Evolutionary conservation across 179 eudicot species (phyloP).

Genomic region (Beta macrorhiza): DNA sequence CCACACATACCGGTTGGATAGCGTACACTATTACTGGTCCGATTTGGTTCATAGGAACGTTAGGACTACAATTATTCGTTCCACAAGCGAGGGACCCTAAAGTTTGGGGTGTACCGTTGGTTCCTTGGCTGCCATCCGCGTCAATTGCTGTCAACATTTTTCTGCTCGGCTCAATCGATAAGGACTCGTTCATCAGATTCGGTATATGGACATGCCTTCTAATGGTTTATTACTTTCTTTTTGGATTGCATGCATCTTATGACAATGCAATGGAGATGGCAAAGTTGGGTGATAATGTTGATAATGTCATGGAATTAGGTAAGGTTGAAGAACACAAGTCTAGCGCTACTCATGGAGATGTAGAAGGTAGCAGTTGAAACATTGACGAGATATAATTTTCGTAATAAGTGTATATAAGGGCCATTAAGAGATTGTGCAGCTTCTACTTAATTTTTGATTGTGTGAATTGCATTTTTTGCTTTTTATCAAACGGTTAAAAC

Average conservation of each 20-base stretch:
- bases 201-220: constrained; percentile 50
- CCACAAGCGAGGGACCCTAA: constrained; percentile 56
- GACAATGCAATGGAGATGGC: constrained; percentile 49
- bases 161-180: constrained; percentile 68
- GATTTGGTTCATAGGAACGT: constrained; percentile 52
- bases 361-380: neutral
- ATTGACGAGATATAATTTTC: neutral
- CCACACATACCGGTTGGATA: constrained; percentile 41
- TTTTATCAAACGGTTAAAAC: too few species aligned
- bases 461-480: too few species aligned
- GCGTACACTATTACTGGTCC: constrained; percentile 47
- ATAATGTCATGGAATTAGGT: constrained; percentile 18
- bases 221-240: constrained; percentile 48
- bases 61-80: constrained; percentile 37
- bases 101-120: constrained; percentile 71
- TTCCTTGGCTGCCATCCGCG: constrained; percentile 74
- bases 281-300: neutral
- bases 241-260: constrained; percentile 74
- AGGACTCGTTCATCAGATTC: constrained; percentile 59
- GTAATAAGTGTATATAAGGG: neutral
- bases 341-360: neutral
- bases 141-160: constrained; percentile 63
- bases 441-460: too few species aligned
- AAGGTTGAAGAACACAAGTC: constrained; percentile 22
- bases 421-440: too few species aligned